A percentile compares a stretch with the other conserved stretches of the same genome.
Evolutionary conservation across 163 green algal species (phyloP).

Genomic region (Scenedesmus sp.): DNA sequence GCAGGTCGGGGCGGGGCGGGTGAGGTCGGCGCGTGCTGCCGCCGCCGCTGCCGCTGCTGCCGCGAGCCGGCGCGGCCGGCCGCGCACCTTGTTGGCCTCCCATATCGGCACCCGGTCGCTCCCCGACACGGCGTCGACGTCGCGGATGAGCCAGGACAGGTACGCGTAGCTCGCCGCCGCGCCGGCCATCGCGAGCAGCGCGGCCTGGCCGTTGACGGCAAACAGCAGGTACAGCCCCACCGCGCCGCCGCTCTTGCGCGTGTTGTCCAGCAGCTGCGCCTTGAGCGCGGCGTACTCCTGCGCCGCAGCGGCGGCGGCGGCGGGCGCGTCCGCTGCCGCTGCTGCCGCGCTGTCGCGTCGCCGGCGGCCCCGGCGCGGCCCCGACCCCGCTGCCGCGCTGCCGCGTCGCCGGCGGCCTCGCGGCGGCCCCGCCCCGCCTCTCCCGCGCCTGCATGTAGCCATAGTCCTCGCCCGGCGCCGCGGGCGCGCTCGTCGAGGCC

Average conservation of each 20-base stretch:
- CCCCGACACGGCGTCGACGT: slow-evolving; percentile 62
- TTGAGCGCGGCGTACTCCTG: slow-evolving; percentile 67
- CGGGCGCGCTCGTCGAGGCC: too few species aligned
- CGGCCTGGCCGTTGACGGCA: slow-evolving; percentile 52
- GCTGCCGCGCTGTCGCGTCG: too few species aligned
- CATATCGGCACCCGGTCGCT: slow-evolving; percentile 55
- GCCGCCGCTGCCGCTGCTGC: background rate
- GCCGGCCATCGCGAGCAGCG: slow-evolving; percentile 62
- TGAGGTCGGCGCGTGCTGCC: background rate
- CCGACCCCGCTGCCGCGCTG: too few species aligned
- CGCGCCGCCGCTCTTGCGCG: slow-evolving; percentile 54
- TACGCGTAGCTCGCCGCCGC: slow-evolving; percentile 63
- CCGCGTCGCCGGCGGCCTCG: too few species aligned
- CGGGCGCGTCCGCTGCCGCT: too few species aligned
- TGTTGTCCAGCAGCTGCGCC: slow-evolving; percentile 49
- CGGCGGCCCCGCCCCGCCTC: too few species aligned
- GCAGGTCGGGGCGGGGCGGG: background rate
- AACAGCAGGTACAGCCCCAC: slow-evolving; percentile 62
- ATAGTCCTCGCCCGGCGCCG: too few species aligned
- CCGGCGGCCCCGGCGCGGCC: too few species aligned
- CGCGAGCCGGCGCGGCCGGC: background rate
- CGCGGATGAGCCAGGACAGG: slow-evolving; percentile 59
- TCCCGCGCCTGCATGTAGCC: too few species aligned
- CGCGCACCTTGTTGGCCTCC: slow-evolving; percentile 56
- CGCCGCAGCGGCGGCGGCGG: too few species aligned